phyloP scores from a whole-genome alignment of 768 basidiomycete genomes.

The Trametes cingulata region DNA sequence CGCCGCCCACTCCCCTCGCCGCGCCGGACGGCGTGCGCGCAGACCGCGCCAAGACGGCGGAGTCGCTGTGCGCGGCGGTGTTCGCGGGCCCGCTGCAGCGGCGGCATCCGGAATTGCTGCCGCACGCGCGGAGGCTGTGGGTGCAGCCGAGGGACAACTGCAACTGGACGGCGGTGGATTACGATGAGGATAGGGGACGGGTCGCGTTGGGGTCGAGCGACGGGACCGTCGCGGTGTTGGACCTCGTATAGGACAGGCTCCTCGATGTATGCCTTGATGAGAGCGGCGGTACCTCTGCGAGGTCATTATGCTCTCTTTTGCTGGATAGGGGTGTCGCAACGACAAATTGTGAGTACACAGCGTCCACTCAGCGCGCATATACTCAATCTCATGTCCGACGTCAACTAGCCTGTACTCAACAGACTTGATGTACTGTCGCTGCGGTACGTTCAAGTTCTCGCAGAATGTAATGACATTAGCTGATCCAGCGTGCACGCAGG shows the following conservation, averaged over 20 bases:
- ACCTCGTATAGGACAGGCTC: constrained; percentile 18
- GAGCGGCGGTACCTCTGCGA: no score
- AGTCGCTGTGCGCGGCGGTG: constrained; percentile 48
- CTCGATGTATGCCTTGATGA: no score
- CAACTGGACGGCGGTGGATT: constrained; percentile 61
- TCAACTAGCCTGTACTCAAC: no score
- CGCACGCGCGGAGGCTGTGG: constrained; percentile 33
- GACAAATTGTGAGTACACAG: no score
- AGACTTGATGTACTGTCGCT: no score
- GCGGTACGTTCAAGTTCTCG: no score
- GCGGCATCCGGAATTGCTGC: constrained; percentile 16
- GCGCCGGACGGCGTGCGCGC: not conserved
- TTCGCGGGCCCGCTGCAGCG: constrained; percentile 50
- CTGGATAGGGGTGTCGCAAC: no score
- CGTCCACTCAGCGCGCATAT: no score
- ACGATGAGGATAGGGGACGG: constrained; percentile 57
- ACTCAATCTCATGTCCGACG: no score
- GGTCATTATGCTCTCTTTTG: no score
- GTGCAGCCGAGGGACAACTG: constrained; percentile 31
- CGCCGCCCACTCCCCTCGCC: not conserved
- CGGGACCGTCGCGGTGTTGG: constrained; percentile 47
- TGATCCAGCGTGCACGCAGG: no score
- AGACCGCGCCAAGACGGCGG: constrained; percentile 23
- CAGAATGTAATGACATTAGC: no score
- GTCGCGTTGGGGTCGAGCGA: constrained; percentile 53